Evolutionary conservation across 1,284 basidiomycete species (phyloP), one percentile per base, ranked within the genome.

Genomic region (Ceratobasidium sp.): DNA sequence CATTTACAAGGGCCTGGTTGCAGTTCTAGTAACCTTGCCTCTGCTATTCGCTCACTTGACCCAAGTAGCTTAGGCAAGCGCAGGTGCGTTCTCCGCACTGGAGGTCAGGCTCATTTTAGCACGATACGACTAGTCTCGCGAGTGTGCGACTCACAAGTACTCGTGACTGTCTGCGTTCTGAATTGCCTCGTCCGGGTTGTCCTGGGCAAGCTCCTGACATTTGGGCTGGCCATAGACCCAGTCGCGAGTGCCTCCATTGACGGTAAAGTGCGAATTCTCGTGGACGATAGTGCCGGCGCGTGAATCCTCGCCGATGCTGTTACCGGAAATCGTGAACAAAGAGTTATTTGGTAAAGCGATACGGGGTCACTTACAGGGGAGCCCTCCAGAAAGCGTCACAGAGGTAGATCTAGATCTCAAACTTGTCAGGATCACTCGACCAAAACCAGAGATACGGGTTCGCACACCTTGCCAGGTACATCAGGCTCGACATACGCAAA

Each of bases 351-450:
- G 53, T 7, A 39, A 27, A 27, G 53, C 5, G 54, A 31, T 41
- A 14, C 16, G 13, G 13, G 11, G 22, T 9, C 11, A 72, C 68
- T 61, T 24, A 72, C 68, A 66, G 43, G 51, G 74, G 69, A 24
- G 74, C 74, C 4, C 9, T 41, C 74, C 74, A 75, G 51, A 74
- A 75, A 6, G n/a, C 74, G n/a, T 39, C 51, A 27, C 74, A 75
- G 19, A 75, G 74, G 37, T 72, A 72, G 34, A 61, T 72, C 56
- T 61, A 61, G 27, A 49, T 11, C 9, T 3, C 31, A 56, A 43
- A 5, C 16, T 14, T 11, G 41, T 37, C 22, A 56, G 34, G 39
- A 51, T 2, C 34, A 56, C 13, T 39, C 2, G 43, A 39, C 54
- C n/a, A 6, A 22, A 19, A 19, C 11, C 27, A 13, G n/a, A 13